phyloP scores from a whole-genome alignment of 2,329 filamentous ascomycete genomes.

The Rosellinia necatrix region DNA sequence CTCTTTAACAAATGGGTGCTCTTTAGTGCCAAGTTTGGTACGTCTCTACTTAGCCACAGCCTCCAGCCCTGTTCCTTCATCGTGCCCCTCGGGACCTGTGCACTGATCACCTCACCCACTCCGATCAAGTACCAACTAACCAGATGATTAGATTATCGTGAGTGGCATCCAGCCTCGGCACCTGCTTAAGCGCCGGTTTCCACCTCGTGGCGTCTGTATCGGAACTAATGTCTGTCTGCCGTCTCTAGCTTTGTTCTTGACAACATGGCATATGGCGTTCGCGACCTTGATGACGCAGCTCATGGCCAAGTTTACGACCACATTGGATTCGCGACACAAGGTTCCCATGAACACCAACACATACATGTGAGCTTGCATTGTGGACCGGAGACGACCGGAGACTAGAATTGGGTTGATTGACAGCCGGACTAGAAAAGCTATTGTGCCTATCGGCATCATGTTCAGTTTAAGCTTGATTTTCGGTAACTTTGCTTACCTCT shows the following conservation, averaged over 20 bases:
- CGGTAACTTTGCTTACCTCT: conserved; percentile 71
- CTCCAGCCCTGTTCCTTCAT: no score
- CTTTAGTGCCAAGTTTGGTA: conserved; percentile 74
- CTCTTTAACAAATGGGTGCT: conserved; percentile 94
- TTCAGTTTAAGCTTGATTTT: conserved; percentile 70
- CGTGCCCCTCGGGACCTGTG: no score
- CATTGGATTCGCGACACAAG: conserved; percentile 66
- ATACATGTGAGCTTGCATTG: conserved; percentile 50
- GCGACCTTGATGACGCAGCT: conserved; percentile 69
- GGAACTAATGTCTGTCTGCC: conserved; percentile 15
- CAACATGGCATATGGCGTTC: conserved; percentile 71
- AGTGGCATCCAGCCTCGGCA: conserved; percentile 14
- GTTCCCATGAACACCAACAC: conserved; percentile 66
- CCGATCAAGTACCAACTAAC: conserved; percentile 13
- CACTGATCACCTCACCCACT: no score
- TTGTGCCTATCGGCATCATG: conserved; percentile 69
- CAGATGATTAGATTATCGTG: conserved; percentile 30
- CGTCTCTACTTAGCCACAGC: conserved; percentile 43
- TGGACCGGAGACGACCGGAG: not conserved
- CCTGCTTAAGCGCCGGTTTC: not conserved
- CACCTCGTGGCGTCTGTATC: not conserved
- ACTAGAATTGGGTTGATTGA: not conserved
- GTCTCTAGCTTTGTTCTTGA: conserved; percentile 59
- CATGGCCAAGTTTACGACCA: conserved; percentile 65
- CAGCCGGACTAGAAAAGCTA: conserved; percentile 50